Base-by-base conservation (phyloP, 2,329 filamentous ascomycete genomes). In the Onygena corvina region DNA sequence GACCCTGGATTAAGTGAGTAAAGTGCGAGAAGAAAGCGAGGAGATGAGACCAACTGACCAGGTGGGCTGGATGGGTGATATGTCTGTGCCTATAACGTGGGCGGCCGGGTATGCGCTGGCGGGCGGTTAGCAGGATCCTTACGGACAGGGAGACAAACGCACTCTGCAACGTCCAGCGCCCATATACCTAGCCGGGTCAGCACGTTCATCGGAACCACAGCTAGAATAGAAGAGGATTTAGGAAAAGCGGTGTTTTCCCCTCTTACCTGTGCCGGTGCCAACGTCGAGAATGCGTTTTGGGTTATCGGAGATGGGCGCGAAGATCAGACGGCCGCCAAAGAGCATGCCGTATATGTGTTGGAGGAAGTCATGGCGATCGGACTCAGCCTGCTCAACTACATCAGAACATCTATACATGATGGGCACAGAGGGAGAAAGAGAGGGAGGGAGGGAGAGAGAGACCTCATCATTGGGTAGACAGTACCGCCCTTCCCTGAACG, bases 271-370 rank as follows among this genome's bases (percentile, higher is more conserved):
- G n/a, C 54, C 54, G 2, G 54, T 56, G 30, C 54, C 54, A 8
- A 56, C 11, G 40, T 56, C 54, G 21, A 56, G 49, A 8, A 56
- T 50, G 3, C 45, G 23, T 3, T 46, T 30, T 16, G 62, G 42
- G 29, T 49, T 42, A 16, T 53, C 48, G 6, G 51, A 46, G 25
- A 64, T 57, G 11, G 61, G 61, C 11, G 61, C 60, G 8, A 58
- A 52, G 20, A 54, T 50, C 16, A 58, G 49, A n/a, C 46, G 36
- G n/a, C 58, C 54, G 31, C 50, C 54, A 20, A 57, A 50, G 25
- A 57, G 52, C 48, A 58, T 53, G 33, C 52, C 52, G 20, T 53
- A 57, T 29, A 60, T 52, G 44, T 59, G 57, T 35, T 60, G 58
- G 40, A 54, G 52, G 9, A 57, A 50, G 40, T 58, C 57, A 52